Conservation (phyloP, 2,329 filamentous ascomycete genomes). For the Trichoderma sp. region DNA sequence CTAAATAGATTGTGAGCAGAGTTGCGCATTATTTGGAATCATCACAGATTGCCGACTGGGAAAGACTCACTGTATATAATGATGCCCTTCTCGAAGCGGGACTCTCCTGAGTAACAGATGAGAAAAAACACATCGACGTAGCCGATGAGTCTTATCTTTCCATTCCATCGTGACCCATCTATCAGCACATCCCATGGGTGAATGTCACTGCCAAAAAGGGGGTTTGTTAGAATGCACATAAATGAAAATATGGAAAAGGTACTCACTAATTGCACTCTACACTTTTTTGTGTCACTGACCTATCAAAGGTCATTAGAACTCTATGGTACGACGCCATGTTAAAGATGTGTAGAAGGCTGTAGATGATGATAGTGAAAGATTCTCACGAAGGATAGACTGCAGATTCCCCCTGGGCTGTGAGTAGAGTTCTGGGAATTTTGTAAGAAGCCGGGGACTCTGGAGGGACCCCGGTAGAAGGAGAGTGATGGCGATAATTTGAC, state of each 20-base stretch:
- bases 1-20: neutral
- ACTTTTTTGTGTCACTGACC: neutral
- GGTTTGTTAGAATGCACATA: neutral
- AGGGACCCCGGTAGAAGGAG: neutral
- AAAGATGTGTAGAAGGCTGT: neutral
- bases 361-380: neutral
- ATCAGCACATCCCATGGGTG: constrained; percentile 15
- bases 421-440: neutral
- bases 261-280: constrained; percentile 16
- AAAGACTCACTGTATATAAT: constrained; percentile 17
- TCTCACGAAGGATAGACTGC: neutral
- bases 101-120: constrained; percentile 21
- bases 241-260: too few species aligned
- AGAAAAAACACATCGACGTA: constrained; percentile 20
- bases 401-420: neutral
- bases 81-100: constrained; percentile 20
- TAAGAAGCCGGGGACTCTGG: neutral
- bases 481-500: neutral
- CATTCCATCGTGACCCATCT: constrained; percentile 1
- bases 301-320: constrained; percentile 3
- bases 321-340: constrained; percentile 13
- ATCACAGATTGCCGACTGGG: neutral
- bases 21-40: neutral
- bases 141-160: constrained; percentile 12
- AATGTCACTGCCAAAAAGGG: neutral